phyloP scores from a whole-genome alignment of 176 grass and related monocot genomes.

The Oryza australiensis region DNA sequence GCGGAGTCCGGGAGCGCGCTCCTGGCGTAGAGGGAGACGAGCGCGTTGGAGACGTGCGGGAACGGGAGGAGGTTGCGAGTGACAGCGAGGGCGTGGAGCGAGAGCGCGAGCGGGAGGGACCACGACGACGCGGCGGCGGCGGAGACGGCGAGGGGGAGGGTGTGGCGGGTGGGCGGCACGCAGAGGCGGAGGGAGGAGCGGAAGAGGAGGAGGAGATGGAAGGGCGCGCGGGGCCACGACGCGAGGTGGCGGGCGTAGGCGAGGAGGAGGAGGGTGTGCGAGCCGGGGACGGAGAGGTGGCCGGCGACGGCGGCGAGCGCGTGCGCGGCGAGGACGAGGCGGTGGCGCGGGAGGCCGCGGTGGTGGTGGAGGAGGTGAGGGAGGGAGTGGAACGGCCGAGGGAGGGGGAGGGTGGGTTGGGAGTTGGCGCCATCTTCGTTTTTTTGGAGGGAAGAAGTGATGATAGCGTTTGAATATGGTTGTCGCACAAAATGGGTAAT shows the following conservation, averaged over 20 bases:
- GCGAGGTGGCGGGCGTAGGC: conserved; percentile 42
- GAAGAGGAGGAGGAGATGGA: conserved; percentile 49
- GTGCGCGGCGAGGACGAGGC: conserved; percentile 31
- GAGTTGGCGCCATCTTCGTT: conserved; percentile 15
- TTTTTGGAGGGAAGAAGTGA: neutral
- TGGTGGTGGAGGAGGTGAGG: conserved; percentile 12
- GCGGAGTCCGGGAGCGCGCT: conserved; percentile 35
- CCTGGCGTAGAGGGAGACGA: conserved; percentile 50
- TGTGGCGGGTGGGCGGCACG: conserved; percentile 20
- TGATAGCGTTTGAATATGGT: too few relatives aligned
- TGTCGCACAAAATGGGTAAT: too few relatives aligned
- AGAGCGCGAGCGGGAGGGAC: conserved; percentile 47
- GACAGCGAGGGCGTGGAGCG: conserved; percentile 35
- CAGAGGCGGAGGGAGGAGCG: conserved; percentile 48
- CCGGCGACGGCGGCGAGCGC: conserved; percentile 39
- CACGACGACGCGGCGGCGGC: neutral
- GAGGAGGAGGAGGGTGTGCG: conserved; percentile 33
- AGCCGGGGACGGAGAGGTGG: conserved; percentile 35
- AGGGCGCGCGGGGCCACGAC: neutral
- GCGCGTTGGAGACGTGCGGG: conserved; percentile 47
- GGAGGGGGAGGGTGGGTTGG: conserved; percentile 8
- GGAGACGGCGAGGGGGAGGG: conserved; percentile 51
- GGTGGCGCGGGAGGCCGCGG: conserved; percentile 12
- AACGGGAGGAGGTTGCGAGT: conserved; percentile 39
- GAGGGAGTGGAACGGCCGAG: conserved; percentile 25